phyloP scores from a whole-genome alignment of 371 early-diverging fungal genomes.

The Nematocida sp. region DNA sequence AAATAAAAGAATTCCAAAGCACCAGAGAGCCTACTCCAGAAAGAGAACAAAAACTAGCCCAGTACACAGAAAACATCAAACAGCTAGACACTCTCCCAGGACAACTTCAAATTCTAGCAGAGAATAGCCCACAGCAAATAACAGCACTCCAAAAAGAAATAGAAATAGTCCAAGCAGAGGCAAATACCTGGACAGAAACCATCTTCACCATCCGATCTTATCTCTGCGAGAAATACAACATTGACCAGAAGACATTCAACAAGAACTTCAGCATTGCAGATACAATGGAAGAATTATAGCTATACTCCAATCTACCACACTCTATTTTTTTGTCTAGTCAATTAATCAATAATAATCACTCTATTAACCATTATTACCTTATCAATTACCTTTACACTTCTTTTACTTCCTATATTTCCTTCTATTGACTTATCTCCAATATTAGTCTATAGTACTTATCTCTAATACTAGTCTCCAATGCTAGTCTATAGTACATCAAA shows the following conservation, averaged over 20 bases:
- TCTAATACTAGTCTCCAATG: too few species aligned
- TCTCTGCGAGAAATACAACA: conserved; percentile 71
- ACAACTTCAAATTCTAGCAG: conserved; percentile 6
- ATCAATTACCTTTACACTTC: too few species aligned
- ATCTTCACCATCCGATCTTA: conserved; percentile 77
- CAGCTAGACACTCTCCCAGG: background rate
- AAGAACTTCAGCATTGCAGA: conserved; percentile 71
- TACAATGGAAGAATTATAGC: conserved; percentile 68
- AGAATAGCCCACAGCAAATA: conserved; percentile 36
- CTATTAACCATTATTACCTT: too few species aligned
- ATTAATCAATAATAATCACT: too few species aligned
- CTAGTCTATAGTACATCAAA: too few species aligned
- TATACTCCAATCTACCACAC: background rate
- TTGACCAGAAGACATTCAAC: conserved; percentile 70
- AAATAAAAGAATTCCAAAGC: conserved; percentile 18
- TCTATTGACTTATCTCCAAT: too few species aligned
- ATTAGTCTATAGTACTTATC: too few species aligned
- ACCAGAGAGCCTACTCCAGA: conserved; percentile 56
- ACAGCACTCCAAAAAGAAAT: background rate
- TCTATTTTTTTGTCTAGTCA: background rate
- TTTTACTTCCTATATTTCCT: too few species aligned
- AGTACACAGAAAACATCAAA: conserved; percentile 17
- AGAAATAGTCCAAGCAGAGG: background rate
- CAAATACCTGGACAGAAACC: conserved; percentile 68
- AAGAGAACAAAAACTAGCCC: conserved; percentile 64